Evolutionary conservation across 192 early-diverging fungal species (phyloP).

Genomic region (Podila epigama): DNA sequence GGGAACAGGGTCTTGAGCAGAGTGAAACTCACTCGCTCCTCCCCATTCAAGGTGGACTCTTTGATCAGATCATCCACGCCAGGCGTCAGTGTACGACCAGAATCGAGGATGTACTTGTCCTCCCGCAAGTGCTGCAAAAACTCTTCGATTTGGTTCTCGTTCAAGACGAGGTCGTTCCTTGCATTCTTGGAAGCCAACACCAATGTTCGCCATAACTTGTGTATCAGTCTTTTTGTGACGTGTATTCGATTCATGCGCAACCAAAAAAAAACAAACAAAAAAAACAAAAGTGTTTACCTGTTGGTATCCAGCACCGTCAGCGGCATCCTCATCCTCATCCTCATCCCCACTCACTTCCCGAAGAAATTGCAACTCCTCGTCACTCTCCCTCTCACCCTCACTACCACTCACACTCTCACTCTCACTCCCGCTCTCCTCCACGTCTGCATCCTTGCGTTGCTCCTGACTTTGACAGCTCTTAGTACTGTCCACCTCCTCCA

Average conservation of each 20-base stretch:
- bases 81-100: background rate
- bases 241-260: no score
- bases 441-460: no score
- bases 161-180: background rate
- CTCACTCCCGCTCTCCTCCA: background rate
- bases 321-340: background rate
- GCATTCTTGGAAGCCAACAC: no score
- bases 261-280: no score
- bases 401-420: background rate
- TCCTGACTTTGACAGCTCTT: no score
- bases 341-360: background rate
- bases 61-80: background rate
- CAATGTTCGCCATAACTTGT: no score
- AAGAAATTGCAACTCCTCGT: background rate
- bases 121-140: background rate
- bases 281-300: background rate
- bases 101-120: background rate
- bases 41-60: background rate
- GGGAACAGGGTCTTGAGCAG: background rate
- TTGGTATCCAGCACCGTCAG: background rate
- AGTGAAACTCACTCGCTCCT: background rate
- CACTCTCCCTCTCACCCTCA: background rate
- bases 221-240: no score
- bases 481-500: no score
- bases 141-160: background rate